Conservation (phyloP, 2,329 filamentous ascomycete species). For the Fusarium brevicatenulatum region DNA sequence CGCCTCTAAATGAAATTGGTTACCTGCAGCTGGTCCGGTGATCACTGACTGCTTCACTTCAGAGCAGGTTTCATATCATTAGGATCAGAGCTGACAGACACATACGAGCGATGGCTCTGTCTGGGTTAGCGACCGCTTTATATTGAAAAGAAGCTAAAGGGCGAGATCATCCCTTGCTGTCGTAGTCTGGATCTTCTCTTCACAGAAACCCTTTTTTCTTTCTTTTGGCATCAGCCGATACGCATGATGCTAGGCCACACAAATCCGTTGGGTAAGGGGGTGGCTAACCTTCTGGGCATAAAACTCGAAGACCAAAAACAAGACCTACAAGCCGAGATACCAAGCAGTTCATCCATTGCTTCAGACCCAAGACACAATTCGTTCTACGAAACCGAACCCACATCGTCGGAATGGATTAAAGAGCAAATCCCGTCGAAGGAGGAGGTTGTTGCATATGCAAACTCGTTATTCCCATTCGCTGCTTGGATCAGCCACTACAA, state of each 20-base stretch:
- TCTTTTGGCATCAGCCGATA: not conserved
- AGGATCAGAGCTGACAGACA: not conserved
- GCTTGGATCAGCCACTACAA: slow-evolving; percentile 94
- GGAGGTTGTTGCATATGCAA: slow-evolving; percentile 69
- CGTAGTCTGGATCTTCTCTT: not conserved
- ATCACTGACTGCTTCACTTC: slow-evolving; percentile 1
- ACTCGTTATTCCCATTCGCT: slow-evolving; percentile 84
- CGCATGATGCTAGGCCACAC: slow-evolving; percentile 31
- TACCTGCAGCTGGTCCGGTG: slow-evolving; percentile 9
- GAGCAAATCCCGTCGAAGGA: slow-evolving; percentile 68
- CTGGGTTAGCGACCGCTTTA: not conserved
- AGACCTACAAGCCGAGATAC: slow-evolving; percentile 67
- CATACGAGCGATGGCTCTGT: not conserved
- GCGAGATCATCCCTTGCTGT: not conserved
- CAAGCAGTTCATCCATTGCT: slow-evolving; percentile 81
- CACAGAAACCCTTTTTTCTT: not conserved
- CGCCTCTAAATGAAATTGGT: slow-evolving; percentile 15
- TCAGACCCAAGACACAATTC: slow-evolving; percentile 78
- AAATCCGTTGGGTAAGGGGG: slow-evolving; percentile 72
- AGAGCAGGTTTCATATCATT: not conserved
- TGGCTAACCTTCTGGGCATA: slow-evolving; percentile 86
- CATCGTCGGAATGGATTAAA: slow-evolving; percentile 75
- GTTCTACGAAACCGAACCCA: slow-evolving; percentile 86
- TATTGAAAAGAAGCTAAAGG: not conserved
- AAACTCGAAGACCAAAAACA: slow-evolving; percentile 71